phyloP scores from a whole-genome alignment of 352 stramenopile species.

The Phytophthora hybrid region DNA sequence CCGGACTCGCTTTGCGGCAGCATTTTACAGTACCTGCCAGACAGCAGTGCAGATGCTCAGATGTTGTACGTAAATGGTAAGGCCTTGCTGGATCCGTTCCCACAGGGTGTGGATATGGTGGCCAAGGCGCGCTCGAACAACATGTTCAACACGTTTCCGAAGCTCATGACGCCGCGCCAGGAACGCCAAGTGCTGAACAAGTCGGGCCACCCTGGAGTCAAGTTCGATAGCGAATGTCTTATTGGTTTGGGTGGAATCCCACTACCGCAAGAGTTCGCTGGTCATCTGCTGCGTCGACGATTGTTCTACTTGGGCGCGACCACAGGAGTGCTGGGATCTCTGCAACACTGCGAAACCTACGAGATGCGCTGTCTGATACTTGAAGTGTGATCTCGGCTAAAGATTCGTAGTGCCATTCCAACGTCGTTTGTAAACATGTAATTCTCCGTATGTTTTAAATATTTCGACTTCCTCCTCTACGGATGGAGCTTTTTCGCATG shows the following conservation, averaged over 20 bases:
- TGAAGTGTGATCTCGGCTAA: slow-evolving; percentile 9
- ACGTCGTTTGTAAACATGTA: background rate
- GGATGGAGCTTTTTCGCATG: no score
- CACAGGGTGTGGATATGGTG: slow-evolving; percentile 39
- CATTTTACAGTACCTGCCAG: slow-evolving; percentile 66
- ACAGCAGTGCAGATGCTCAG: slow-evolving; percentile 20
- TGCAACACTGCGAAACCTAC: slow-evolving; percentile 37
- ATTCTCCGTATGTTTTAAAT: background rate
- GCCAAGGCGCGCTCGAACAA: slow-evolving; percentile 35
- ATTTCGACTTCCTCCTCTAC: background rate
- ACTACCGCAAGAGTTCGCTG: slow-evolving; percentile 42
- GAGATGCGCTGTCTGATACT: slow-evolving; percentile 23
- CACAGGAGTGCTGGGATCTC: slow-evolving; percentile 24
- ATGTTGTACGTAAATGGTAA: slow-evolving; percentile 36
- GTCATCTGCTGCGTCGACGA: slow-evolving; percentile 43
- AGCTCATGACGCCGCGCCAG: slow-evolving; percentile 58
- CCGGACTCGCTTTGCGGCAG: slow-evolving; percentile 66
- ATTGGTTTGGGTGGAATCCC: slow-evolving; percentile 40
- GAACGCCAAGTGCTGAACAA: slow-evolving; percentile 28
- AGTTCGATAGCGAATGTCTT: slow-evolving; percentile 48
- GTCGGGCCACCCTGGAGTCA: slow-evolving; percentile 5
- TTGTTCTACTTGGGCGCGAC: slow-evolving; percentile 42
- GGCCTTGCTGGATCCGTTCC: slow-evolving; percentile 23
- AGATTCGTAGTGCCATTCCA: background rate
- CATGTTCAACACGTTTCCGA: slow-evolving; percentile 52